phyloP scores from a whole-genome alignment of 1,139 yeast species.

The Yamadazyma buinensis region DNA sequence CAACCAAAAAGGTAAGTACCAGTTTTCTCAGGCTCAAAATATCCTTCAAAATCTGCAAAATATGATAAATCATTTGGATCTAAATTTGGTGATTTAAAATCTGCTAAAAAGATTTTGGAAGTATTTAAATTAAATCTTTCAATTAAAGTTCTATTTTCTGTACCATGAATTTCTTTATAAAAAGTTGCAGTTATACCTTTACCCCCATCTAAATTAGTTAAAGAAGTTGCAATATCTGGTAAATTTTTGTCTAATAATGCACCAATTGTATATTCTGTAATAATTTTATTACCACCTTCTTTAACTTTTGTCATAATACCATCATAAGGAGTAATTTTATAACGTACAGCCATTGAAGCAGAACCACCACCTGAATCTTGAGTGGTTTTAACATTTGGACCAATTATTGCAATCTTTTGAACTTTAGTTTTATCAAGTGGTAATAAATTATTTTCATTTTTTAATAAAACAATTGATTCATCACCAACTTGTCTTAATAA shows the following conservation, averaged over 20 bases:
- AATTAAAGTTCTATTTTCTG: constrained; percentile 28
- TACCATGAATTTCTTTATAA: constrained; percentile 33
- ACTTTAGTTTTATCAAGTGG: constrained; percentile 31
- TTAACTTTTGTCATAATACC: constrained; percentile 25
- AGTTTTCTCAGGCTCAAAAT: constrained; percentile 41
- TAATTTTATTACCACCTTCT: constrained; percentile 19
- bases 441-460: constrained; percentile 41
- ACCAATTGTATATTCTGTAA: constrained; percentile 25
- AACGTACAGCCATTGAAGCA: constrained; percentile 29
- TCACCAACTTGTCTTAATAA: constrained; percentile 46
- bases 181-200: constrained; percentile 38
- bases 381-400: constrained; percentile 33
- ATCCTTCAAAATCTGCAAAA: constrained; percentile 43
- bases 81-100: constrained; percentile 35
- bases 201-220: constrained; percentile 27
- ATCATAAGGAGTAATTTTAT: constrained; percentile 31
- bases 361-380: constrained; percentile 38
- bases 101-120: constrained; percentile 43
- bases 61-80: constrained; percentile 19
- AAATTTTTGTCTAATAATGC: constrained; percentile 27
- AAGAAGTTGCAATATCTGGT: constrained; percentile 24
- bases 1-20: constrained; percentile 52
- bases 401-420: constrained; percentile 32
- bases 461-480: constrained; percentile 52
- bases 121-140: constrained; percentile 31